Conservation (phyloP, 192 early-diverging fungal species). For the Linnemannia elongata region DNA sequence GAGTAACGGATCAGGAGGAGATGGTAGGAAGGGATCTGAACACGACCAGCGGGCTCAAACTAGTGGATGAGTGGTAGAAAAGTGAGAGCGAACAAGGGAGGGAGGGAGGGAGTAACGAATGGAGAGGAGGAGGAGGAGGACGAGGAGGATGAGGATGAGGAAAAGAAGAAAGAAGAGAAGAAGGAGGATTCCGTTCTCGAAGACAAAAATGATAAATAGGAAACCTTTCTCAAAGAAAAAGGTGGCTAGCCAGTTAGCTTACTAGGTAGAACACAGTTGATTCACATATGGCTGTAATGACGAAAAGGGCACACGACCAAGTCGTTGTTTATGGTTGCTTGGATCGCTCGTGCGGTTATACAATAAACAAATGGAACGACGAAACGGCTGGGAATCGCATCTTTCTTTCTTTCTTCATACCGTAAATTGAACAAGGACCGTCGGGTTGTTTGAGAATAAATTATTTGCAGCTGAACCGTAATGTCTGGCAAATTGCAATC, state of each 20-base stretch:
- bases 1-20: background rate
- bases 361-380: too few relatives aligned
- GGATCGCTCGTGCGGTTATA: too few relatives aligned
- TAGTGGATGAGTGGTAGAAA: background rate
- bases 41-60: background rate
- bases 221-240: too few relatives aligned
- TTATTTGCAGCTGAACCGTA: background rate
- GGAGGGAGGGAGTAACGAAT: background rate
- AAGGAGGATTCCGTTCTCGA: background rate
- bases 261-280: too few relatives aligned
- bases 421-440: background rate
- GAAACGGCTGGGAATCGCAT: too few relatives aligned
- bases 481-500: background rate
- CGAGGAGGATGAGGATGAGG: too few relatives aligned
- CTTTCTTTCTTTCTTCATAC: too few relatives aligned
- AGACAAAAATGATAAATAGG: background rate
- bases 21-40: background rate
- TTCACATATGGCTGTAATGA: too few relatives aligned
- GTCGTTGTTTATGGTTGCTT: too few relatives aligned
- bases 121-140: background rate
- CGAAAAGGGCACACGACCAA: too few relatives aligned
- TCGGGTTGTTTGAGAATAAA: slow-evolving; percentile 2
- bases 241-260: too few relatives aligned
- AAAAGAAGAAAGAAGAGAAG: background rate
- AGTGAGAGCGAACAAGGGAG: background rate